Evolutionary conservation across 768 basidiomycete genomes (phyloP), one percentile per base, ranked within the genome.

Genomic region (Naganishia friedmannii): DNA sequence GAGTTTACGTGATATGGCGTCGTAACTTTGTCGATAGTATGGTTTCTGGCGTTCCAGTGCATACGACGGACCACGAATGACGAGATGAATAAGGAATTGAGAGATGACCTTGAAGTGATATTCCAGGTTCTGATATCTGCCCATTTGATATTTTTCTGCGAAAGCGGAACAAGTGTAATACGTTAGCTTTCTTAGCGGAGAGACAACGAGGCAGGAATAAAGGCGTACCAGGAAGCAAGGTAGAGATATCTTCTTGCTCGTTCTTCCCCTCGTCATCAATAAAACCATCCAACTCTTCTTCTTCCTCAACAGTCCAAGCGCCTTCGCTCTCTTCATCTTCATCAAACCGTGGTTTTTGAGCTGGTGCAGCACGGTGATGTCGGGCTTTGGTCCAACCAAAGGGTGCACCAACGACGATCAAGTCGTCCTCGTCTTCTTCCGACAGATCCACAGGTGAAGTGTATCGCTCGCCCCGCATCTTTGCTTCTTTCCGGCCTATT

Each of bases 81-180:
- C 89, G 51, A 94, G 82, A 73, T 93, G 88, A 15, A 93, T 90
- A 73, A 93, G 90, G 32, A 93, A 85, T 76, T 95, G 92, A 73
- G 91, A 92, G 53, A 93, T 84, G 46, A 89, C 88, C 82, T 92
- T 93, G 85, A 92, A 92, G 72, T 92, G 90, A 72, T 89, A 86
- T 17, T 86, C 82, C 23, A 90, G 83, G 74, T 91, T 89, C 77
- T 92, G 87, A 77, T 89, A 88, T 1, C 88, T 84, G 67, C 86
- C 85, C n/a, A 90, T 88, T 79, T 90, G 92, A 82, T 91, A 95
- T 74, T 89, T 86, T 65, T 84, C 83, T 77, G 89, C 88, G 9
- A 42, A 42, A 29, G 89, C 84, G 58, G 86, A 83, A n/a, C 85
- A 85, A 42, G 83, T 83, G 17, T 85, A 84, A n/a, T 87, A 85